phyloP scores from a whole-genome alignment of 2,329 filamentous ascomycete genomes.

The Lasiodiplodia hormozganensis region DNA sequence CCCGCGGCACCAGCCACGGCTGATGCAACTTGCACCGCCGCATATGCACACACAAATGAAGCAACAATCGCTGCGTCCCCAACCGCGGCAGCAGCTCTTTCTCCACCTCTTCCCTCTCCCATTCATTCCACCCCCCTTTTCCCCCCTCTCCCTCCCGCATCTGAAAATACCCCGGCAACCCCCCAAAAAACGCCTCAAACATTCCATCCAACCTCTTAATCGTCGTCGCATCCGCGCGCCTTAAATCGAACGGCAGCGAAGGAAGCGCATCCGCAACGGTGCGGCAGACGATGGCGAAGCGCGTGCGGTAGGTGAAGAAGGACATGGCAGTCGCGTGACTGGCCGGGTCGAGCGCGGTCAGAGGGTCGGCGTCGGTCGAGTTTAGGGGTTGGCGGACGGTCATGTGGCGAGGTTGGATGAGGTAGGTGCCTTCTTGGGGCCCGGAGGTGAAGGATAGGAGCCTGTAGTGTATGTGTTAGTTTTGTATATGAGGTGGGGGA shows the following conservation, averaged over 20 bases:
- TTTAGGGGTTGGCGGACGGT: slow-evolving; percentile 47
- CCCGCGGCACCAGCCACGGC: neutral
- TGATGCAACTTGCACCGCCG: neutral
- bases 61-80: neutral
- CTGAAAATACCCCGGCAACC: neutral
- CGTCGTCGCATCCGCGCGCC: neutral
- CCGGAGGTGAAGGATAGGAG: slow-evolving; percentile 31
- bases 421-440: slow-evolving; percentile 45
- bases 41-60: neutral
- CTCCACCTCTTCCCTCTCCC: too few species aligned
- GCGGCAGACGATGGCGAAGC: slow-evolving; percentile 41
- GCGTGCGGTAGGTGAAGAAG: slow-evolving; percentile 41
- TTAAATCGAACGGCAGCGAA: slow-evolving; percentile 31
- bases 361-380: slow-evolving; percentile 41
- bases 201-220: neutral
- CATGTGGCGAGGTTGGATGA: slow-evolving; percentile 48
- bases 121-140: too few species aligned
- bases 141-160: neutral
- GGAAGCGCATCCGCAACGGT: slow-evolving; percentile 45
- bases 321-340: slow-evolving; percentile 47
- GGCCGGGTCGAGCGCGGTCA: slow-evolving; percentile 26
- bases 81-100: neutral
- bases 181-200: neutral
- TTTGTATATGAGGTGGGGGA: too few species aligned
- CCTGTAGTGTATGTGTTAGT: neutral